Percentiles rank a stretch among this genome's conserved stretches.
Conservation (phyloP, 805 yeast genomes). For the Candida insectalens region DNA sequence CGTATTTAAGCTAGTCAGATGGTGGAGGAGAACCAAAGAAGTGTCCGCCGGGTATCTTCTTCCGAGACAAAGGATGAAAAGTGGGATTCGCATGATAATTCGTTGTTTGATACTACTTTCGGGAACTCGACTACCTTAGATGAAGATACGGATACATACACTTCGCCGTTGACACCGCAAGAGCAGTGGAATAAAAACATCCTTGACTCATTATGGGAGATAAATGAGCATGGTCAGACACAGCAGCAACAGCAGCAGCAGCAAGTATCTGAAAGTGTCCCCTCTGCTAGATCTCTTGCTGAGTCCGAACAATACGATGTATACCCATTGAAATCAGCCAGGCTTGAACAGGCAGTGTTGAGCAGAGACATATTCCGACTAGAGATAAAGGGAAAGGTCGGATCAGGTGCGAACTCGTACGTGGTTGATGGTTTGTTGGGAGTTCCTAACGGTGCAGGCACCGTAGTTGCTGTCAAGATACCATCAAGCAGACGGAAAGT, state of each 20-base stretch:
- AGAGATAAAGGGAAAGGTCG: conserved; percentile 11
- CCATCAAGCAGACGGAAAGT: conserved; percentile 18
- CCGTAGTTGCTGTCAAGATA: conserved; percentile 20
- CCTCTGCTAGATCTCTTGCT: too few relatives aligned
- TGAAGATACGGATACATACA: conserved; percentile 1
- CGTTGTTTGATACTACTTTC: neutral
- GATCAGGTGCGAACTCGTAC: conserved; percentile 22
- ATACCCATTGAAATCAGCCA: conserved; percentile 2
- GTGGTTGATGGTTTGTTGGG: conserved; percentile 16
- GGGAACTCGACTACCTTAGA: conserved; percentile 1
- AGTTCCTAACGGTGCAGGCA: conserved; percentile 5
- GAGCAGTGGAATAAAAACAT: too few relatives aligned
- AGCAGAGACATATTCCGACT: conserved; percentile 13
- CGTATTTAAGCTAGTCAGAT: too few relatives aligned
- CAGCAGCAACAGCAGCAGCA: too few relatives aligned
- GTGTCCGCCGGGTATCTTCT: too few relatives aligned
- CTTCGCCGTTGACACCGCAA: neutral
- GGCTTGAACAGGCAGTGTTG: conserved; percentile 13
- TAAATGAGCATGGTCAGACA: too few relatives aligned
- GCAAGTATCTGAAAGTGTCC: too few relatives aligned
- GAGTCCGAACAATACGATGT: too few relatives aligned
- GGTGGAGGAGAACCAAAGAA: too few relatives aligned
- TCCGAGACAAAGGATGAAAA: too few relatives aligned
- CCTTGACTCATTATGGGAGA: too few relatives aligned
- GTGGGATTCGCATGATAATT: too few relatives aligned